These are phyloP conservation scores for Solanum virginianum DNA, from an alignment of 257 asterid genomes.

Conservation along the genomic window DNA sequence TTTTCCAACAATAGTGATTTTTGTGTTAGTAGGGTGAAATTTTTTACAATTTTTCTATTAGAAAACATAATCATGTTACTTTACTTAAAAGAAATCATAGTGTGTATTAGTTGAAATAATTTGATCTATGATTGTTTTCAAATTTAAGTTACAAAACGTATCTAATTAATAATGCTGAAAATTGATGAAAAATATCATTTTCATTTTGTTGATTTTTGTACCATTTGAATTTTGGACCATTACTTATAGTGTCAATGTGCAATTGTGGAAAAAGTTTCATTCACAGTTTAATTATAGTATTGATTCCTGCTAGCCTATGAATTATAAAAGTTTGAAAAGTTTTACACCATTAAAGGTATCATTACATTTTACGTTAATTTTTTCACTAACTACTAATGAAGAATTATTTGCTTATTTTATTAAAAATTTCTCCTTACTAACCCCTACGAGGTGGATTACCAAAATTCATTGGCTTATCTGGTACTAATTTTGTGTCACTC, in stretches of 20 bases:
- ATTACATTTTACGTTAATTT: not conserved
- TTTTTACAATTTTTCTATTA: not conserved
- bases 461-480: not conserved
- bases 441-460: not conserved
- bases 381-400: not conserved
- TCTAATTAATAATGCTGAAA: not conserved
- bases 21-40: not conserved
- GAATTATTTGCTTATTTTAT: not conserved
- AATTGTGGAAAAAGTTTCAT: too few relatives aligned
- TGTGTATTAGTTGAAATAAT: not conserved
- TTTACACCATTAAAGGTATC: not conserved
- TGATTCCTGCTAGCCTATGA: not conserved
- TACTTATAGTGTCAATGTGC: not conserved
- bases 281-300: too few relatives aligned
- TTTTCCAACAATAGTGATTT: not conserved
- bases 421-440: not conserved
- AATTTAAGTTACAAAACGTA: not conserved
- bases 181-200: not conserved
- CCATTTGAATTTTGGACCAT: not conserved
- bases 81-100: not conserved
- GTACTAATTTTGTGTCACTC: not conserved
- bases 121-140: not conserved
- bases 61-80: not conserved
- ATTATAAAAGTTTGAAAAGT: not conserved
- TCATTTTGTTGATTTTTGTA: too few relatives aligned